A percentile compares a stretch with the other conserved stretches of the same genome.
These are phyloP conservation scores for Pichia sp. DNA, from an alignment of 1,139 yeast genomes.

Conservation along the genomic window DNA sequence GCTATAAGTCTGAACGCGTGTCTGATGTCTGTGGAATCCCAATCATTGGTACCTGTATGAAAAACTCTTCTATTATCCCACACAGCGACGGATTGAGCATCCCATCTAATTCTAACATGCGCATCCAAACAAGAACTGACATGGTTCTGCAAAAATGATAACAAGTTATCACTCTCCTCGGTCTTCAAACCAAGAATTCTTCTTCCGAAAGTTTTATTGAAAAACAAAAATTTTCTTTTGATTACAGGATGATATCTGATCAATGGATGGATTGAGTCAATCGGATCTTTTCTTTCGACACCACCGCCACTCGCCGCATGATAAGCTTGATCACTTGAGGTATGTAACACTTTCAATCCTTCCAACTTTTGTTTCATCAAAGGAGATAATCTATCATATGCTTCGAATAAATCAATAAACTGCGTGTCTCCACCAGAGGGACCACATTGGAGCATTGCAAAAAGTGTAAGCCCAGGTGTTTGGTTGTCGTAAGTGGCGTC, in stretches of 20 bases:
- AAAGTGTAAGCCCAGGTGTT: constrained; percentile 61
- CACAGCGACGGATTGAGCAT: constrained; percentile 48
- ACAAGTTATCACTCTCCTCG: constrained; percentile 51
- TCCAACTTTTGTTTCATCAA: constrained; percentile 46
- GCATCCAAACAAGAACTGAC: constrained; percentile 44
- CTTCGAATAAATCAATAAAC: constrained; percentile 55
- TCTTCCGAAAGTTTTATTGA: constrained; percentile 54
- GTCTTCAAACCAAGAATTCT: constrained; percentile 56
- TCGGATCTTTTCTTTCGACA: constrained; percentile 52
- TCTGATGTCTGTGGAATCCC: too few species aligned
- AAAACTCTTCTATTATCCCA: constrained; percentile 53
- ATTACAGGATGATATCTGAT: constrained; percentile 65
- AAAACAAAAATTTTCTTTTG: constrained; percentile 49
- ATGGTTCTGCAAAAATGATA: constrained; percentile 44
- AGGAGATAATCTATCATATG: constrained; percentile 61
- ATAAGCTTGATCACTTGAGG: constrained; percentile 44
- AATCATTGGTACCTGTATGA: too few species aligned
- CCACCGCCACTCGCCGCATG: constrained; percentile 48
- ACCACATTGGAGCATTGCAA: constrained; percentile 34
- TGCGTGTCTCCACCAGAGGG: constrained; percentile 60
- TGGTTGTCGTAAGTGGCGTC: constrained; percentile 66
- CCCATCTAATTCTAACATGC: constrained; percentile 52
- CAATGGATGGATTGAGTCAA: constrained; percentile 55
- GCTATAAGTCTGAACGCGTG: too few species aligned
- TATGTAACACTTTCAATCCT: constrained; percentile 19